Base-by-base conservation (phyloP, 768 basidiomycete genomes). In the Auricularia cornea region DNA sequence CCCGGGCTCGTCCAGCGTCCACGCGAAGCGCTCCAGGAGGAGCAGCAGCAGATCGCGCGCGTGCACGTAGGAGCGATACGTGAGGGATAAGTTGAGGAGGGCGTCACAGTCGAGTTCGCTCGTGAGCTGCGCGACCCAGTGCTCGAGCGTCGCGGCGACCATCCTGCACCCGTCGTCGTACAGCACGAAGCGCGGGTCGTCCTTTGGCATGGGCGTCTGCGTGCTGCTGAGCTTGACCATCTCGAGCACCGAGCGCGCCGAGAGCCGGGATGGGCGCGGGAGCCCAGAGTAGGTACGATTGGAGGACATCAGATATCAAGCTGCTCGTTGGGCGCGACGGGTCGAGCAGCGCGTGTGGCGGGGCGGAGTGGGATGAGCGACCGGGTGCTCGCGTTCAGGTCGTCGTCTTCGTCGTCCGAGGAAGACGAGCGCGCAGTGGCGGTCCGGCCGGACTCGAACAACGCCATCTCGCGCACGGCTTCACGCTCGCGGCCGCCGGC, bases 71-170 rank as follows among this genome's bases (percentile, higher is more conserved):
- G 89, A 85, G 62, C 94, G 86, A 71, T 94, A 97, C 2, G 93
- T 94, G 72, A 95, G 81, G 81, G 96, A 93, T 72, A 95, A 95
- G 69, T 90, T 86, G 63, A 93, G 81, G 31, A 94, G 80, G 68
- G 94, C 90, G 71, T 94, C 92, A 63, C 91, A 90, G 72, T 90
- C 86, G 69, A 94, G 78, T 68, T 90, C 87, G 68, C 87, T 89
- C 32, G 94, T 95, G 59, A 96, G 77, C 70, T 96, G 92, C 1
- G 91, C 92, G 62, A 97, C 87, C 91, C 92, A 93, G 0, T 94
- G 87, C 72, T 95, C 94, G 69, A 95, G 92, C 3, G 92, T 94
- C 3, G 93, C 93, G 0, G 92, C 93, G 16, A 95, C 77, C n/a
- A 96, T 77, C 29, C 91, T 3, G 4, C 54, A 4, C 54, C 54